These are phyloP conservation scores for Diaporthe sp. DNA, from an alignment of 2,329 filamentous ascomycete species.

Conservation along the genomic window DNA sequence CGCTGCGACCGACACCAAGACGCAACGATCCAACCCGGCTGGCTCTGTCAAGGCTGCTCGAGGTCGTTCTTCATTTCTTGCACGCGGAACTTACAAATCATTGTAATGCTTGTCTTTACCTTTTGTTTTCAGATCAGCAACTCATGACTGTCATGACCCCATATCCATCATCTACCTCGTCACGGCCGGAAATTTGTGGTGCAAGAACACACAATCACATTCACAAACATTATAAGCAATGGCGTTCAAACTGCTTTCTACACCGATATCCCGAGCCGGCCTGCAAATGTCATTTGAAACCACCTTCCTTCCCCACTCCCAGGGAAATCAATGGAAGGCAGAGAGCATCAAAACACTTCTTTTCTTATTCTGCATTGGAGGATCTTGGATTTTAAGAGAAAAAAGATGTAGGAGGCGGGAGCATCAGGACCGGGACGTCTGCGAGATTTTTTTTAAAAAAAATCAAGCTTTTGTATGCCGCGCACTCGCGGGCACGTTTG, in stretches of 20 bases:
- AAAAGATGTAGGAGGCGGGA: not conserved
- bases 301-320: not conserved
- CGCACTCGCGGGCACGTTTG: slow-evolving; percentile 12
- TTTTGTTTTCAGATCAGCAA: slow-evolving; percentile 10
- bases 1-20: not conserved
- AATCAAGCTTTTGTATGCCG: slow-evolving; percentile 1
- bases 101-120: slow-evolving; percentile 27
- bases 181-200: slow-evolving; percentile 27
- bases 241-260: slow-evolving; percentile 31
- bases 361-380: slow-evolving; percentile 4
- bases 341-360: slow-evolving; percentile 4
- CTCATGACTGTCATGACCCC: slow-evolving; percentile 29
- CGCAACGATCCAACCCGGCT: slow-evolving; percentile 3
- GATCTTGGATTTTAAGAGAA: not conserved
- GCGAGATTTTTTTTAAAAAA: not conserved
- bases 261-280: slow-evolving; percentile 28
- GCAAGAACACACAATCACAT: slow-evolving; percentile 17
- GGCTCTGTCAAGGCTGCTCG: not conserved
- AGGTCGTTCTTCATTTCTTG: slow-evolving; percentile 21
- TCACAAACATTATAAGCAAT: slow-evolving; percentile 21
- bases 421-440: not conserved
- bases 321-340: not conserved
- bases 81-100: slow-evolving; percentile 23
- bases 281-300: slow-evolving; percentile 22
- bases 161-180: slow-evolving; percentile 16